Evolutionary conservation across 306 rosid species (phyloP).

Genomic region (Quercus alba): DNA sequence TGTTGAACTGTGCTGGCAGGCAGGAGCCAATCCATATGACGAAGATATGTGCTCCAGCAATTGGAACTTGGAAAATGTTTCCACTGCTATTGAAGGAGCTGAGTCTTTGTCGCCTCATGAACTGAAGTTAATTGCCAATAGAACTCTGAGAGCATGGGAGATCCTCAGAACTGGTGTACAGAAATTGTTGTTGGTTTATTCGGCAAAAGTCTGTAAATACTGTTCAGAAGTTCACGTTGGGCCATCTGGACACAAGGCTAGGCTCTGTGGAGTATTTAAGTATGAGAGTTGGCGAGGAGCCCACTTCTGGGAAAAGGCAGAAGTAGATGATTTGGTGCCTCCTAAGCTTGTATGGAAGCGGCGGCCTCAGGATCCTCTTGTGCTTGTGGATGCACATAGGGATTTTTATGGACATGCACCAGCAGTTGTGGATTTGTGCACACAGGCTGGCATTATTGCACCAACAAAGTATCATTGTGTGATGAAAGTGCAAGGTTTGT

Average conservation of each 20-base stretch:
- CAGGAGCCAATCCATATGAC: conserved; percentile 52
- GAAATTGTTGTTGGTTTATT: conserved; percentile 69
- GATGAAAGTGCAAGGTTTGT: conserved; percentile 78
- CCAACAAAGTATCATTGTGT: conserved; percentile 60
- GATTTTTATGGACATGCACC: conserved; percentile 74
- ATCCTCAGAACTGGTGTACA: conserved; percentile 62
- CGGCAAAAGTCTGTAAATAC: conserved; percentile 75
- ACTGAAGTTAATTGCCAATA: conserved; percentile 44
- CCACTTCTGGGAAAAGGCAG: conserved; percentile 82
- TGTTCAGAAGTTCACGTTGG: conserved; percentile 92
- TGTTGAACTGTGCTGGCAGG: conserved; percentile 86
- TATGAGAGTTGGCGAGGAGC: conserved; percentile 74
- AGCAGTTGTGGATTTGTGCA: conserved; percentile 73
- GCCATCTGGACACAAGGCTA: conserved; percentile 82
- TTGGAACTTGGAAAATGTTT: conserved; percentile 31
- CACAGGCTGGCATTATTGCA: conserved; percentile 55
- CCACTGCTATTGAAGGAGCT: conserved; percentile 18
- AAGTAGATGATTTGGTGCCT: conserved; percentile 75
- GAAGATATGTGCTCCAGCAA: conserved; percentile 29
- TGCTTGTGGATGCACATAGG: conserved; percentile 65
- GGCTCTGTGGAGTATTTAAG: conserved; percentile 81
- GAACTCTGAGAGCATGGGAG: conserved; percentile 75
- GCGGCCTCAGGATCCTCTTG: conserved; percentile 74
- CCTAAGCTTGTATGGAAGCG: conserved; percentile 69
- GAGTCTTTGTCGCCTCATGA: conserved; percentile 43